Evolutionary conservation across 495 filamentous ascomycete genomes (phyloP), one percentile per base, ranked within the genome.

Genomic region (Talaromyces stipitatus): DNA sequence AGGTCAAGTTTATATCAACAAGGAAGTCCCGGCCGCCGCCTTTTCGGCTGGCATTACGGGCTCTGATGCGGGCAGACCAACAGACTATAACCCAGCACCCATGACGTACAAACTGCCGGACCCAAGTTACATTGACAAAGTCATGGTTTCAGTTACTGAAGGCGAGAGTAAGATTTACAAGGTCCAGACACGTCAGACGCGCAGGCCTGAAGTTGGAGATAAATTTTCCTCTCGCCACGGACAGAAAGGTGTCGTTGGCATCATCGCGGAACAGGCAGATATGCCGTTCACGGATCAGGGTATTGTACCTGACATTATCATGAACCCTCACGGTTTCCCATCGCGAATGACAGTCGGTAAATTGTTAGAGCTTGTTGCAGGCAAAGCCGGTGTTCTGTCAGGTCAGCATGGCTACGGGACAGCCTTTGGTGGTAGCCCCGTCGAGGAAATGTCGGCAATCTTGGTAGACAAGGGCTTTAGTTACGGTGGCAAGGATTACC

Each of bases 311-410:
- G 94, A 99, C 69, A 94, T 99, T 65, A 99, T 99, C 83, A 99
- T 99, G 95, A 99, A 99, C 75, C 94, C 94, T 1, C 94, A 99
- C 72, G 94, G 95, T 83, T 97, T 99, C 80, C 94, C 94, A 7
- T 97, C 92, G 10, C 94, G 94, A 68, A 99, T 99, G 94, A 99
- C 94, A 48, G 95, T 99, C 61, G 94, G 95, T 9, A 97, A 99
- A 70, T 90, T 99, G 79, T 79, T 99, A 52, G 94, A 99, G 69
- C 86, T 96, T 43, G 79, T 99, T 11, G 87, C 92, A 1, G 95
- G 95, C 48, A 99, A 99, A 71, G 92, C 95, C 2, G 88, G 91
- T 23, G 85, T 97, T 2, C 67, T 97, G 18, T 77, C 83, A 27
- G 95, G 95, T 2, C 84, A 84, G 26, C 81, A 88, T 47, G 84